Percentiles rank a stretch among this genome's conserved stretches.
Evolutionary conservation across 148 eudicot species (phyloP).

Genomic region (Fagopyrum tataricum): DNA sequence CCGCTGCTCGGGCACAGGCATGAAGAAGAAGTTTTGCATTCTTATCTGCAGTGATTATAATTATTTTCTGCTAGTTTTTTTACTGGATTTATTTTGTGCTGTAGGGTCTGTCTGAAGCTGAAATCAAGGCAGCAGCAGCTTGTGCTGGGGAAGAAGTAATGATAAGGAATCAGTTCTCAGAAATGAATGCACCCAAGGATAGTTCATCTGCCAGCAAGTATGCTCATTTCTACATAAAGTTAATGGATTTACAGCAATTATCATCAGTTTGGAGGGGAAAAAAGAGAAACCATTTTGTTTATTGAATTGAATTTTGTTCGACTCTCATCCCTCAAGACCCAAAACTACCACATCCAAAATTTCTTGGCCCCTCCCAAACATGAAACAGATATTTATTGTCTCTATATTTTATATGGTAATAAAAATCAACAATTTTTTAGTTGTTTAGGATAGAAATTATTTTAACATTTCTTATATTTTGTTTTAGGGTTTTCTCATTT

Average conservation of each 20-base stretch:
- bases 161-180: constrained; percentile 91
- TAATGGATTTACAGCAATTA: neutral
- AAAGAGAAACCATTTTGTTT: too few species aligned
- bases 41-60: neutral
- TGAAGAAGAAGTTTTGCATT: neutral
- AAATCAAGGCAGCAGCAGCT: constrained; percentile 90
- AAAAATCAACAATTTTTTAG: neutral
- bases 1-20: constrained; percentile 88
- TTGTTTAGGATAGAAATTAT: neutral
- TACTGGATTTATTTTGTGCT: neutral
- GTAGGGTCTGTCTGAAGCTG: constrained; percentile 96
- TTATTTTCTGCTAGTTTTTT: neutral
- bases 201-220: constrained; percentile 89
- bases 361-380: neutral
- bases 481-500: too few species aligned
- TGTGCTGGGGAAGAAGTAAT: constrained; percentile 98
- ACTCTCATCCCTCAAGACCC: neutral
- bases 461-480: too few species aligned
- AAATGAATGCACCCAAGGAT: constrained; percentile 96
- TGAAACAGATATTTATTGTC: neutral
- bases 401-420: neutral
- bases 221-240: constrained; percentile 20
- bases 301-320: neutral
- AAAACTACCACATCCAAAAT: neutral
- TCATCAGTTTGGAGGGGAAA: neutral